Evolutionary conservation across 768 basidiomycete species (phyloP), one percentile per base, ranked within the genome.

Genomic region (Paxillus involutus): DNA sequence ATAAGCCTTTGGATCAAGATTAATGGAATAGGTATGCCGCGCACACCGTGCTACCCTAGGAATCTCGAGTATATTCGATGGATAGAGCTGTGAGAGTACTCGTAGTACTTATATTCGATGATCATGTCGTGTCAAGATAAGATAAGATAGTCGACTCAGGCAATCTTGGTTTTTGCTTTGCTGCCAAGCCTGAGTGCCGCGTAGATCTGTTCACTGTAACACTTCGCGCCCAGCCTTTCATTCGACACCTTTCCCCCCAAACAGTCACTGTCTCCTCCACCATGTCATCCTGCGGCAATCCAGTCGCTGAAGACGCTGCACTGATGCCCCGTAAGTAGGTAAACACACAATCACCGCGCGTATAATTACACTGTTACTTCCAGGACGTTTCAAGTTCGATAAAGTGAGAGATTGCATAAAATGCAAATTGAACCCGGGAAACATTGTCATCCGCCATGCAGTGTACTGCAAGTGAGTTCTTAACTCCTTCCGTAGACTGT

Each of bases 391-490:
- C 49, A 89, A 82, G 62, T 88, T 82, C 61, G 87, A 88, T 64
- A 84, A 81, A 68, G 78, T 83, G 3, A 85, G 75, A 55, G 64
- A 69, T 12, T 93, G 90, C 59, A 77, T 89, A n/a, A 87, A 85
- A 62, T 93, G 91, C 70, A 91, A 89, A 66, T 72, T 69, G 30
- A 79, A 77, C 24, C 58, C 51, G 7, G 91, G 88, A 21, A 88
- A 84, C 49, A 73, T 91, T 29, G 84, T 91, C 45, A 82, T 91
- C 51, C 79, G 89, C 40, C 88, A 92, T 66, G 83, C 87, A 13
- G 86, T 89, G 17, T 93, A 92, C 64, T 93, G 91, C 88, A 89
- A 84, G 90, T 90, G 62, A 61, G 82, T 63, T 33, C 3, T 3
- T 3, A 12, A 39, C 37, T 6, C 17, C 11, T 17, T 14, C 12